Conservation (phyloP, 1,284 basidiomycete genomes). For the Leccinum solheimii region DNA sequence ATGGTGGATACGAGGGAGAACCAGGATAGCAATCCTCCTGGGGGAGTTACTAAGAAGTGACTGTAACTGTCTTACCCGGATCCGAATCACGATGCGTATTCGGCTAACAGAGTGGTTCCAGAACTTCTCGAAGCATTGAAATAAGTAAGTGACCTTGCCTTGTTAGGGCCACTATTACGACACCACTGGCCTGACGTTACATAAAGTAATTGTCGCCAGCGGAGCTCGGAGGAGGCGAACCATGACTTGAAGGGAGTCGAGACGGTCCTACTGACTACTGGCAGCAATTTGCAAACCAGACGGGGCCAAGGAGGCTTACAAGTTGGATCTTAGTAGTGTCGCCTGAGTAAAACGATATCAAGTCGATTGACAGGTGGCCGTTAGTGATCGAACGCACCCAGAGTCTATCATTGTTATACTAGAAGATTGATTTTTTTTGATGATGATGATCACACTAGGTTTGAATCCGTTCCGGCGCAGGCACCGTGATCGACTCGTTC, state of each 20-base stretch:
- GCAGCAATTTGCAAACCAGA: too few species aligned
- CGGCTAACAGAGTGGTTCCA: background rate
- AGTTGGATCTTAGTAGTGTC: too few species aligned
- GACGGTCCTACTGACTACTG: too few species aligned
- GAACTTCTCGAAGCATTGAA: background rate
- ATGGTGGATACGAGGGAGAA: slow-evolving; percentile 9
- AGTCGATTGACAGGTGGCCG: background rate
- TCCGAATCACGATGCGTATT: background rate
- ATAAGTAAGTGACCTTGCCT: background rate
- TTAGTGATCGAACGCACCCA: too few species aligned
- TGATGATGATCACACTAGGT: too few species aligned
- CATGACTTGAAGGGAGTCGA: background rate
- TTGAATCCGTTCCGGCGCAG: too few species aligned
- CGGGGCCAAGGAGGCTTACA: too few species aligned
- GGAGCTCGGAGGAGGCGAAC: too few species aligned
- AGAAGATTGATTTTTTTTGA: too few species aligned
- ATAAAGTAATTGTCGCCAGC: background rate
- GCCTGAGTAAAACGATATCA: too few species aligned
- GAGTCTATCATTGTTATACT: too few species aligned
- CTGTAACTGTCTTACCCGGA: background rate
- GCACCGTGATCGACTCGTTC: too few species aligned
- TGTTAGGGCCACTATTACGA: background rate
- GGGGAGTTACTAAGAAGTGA: background rate
- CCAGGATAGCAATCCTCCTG: background rate
- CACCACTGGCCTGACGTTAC: background rate